Evolutionary conservation across 2,329 filamentous ascomycete species (phyloP).

Genomic region (Fusarium sarcochroum): DNA sequence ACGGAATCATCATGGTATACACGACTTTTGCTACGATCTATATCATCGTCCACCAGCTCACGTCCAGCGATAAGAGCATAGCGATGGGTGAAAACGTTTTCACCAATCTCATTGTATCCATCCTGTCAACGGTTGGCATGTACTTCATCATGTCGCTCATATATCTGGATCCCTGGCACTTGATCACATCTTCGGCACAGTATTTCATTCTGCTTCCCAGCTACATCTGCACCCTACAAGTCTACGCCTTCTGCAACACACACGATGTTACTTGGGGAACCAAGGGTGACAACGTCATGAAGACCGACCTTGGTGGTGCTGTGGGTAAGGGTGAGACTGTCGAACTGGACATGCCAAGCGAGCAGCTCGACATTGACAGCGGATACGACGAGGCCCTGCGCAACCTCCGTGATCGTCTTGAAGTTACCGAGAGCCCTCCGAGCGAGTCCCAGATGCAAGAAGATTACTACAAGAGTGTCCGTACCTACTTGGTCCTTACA

Average conservation of each 20-base stretch:
- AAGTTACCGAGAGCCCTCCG: conserved; percentile 74
- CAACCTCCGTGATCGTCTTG: conserved; percentile 92
- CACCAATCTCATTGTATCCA: conserved; percentile 92
- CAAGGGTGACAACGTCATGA: conserved; percentile 96
- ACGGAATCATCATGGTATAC: conserved; percentile 94
- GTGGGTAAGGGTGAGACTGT: conserved; percentile 84
- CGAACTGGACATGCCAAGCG: conserved; percentile 96
- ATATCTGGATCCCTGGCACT: conserved; percentile 98
- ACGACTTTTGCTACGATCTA: conserved; percentile 91
- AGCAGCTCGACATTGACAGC: conserved; percentile 97
- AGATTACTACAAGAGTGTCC: conserved; percentile 97
- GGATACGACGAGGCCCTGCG: conserved; percentile 97
- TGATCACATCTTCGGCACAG: conserved; percentile 91
- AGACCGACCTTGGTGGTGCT: conserved; percentile 91
- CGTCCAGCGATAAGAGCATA: conserved; percentile 61
- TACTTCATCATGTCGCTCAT: conserved; percentile 98
- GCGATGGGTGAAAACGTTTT: conserved; percentile 88
- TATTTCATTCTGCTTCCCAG: conserved; percentile 93
- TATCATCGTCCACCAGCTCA: conserved; percentile 88
- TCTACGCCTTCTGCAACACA: conserved; percentile 86
- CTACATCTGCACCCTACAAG: conserved; percentile 97
- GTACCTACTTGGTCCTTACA: conserved; percentile 96
- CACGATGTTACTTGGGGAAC: conserved; percentile 64
- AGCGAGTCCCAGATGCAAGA: conserved; percentile 91
- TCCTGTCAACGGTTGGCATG: conserved; percentile 88